Conservation (phyloP, 2,329 filamentous ascomycete species). For the Alternaria angustiovoidea region DNA sequence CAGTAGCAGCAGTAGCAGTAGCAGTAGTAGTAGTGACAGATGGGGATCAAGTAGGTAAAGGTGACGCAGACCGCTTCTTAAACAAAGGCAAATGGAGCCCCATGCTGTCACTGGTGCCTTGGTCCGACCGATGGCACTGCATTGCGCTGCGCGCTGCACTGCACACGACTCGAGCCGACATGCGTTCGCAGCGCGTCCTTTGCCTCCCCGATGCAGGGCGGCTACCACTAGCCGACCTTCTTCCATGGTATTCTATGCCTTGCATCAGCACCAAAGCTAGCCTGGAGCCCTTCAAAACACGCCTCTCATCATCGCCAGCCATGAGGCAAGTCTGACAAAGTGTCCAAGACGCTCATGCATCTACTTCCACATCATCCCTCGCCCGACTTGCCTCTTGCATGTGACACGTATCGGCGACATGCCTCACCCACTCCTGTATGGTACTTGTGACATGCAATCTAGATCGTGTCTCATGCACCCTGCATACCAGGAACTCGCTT, state of each 20-base stretch:
- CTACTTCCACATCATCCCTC: slow-evolving; percentile 17
- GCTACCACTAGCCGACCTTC: slow-evolving; percentile 19
- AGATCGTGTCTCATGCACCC: slow-evolving; percentile 22
- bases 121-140: slow-evolving; percentile 10
- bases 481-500: slow-evolving; percentile 15
- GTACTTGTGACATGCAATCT: slow-evolving; percentile 25
- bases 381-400: slow-evolving; percentile 32
- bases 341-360: not conserved
- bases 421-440: slow-evolving; percentile 10
- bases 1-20: not conserved
- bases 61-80: slow-evolving; percentile 31
- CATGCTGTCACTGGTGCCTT: slow-evolving; percentile 14
- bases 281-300: not conserved
- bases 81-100: slow-evolving; percentile 15
- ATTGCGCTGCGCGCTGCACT: not conserved
- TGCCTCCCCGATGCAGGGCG: slow-evolving; percentile 19
- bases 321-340: not conserved
- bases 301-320: not conserved
- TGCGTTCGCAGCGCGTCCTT: slow-evolving; percentile 26
- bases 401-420: slow-evolving; percentile 33
- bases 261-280: slow-evolving; percentile 1
- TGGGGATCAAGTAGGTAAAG: slow-evolving; percentile 3
- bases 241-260: slow-evolving; percentile 18
- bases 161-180: slow-evolving; percentile 30
- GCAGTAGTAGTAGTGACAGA: not conserved